Conservation (phyloP, 441 rosid species). For the Erysimum cheiri region DNA sequence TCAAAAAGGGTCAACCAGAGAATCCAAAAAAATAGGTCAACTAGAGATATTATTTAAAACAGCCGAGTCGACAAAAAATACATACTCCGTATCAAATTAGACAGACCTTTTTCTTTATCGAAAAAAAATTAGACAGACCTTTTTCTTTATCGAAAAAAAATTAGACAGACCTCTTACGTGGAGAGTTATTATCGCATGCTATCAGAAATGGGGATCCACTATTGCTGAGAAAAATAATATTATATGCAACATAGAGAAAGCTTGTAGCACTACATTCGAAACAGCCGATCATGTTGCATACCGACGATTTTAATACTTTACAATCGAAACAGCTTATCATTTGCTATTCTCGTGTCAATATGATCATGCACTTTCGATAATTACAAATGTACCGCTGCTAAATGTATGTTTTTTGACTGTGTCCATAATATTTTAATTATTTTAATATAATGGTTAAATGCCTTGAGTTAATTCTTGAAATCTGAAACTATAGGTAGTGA, state of each 20-base stretch:
- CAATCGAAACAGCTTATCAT: not conserved
- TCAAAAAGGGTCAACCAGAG: too few relatives aligned
- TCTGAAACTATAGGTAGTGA: not conserved
- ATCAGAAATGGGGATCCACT: constrained; percentile 12
- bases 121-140: not conserved
- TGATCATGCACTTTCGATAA: not conserved
- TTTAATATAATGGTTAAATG: not conserved
- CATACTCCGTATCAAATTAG: too few relatives aligned
- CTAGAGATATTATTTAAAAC: too few relatives aligned
- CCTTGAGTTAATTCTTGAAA: too few relatives aligned
- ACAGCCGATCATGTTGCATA: not conserved
- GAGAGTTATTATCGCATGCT: not conserved
- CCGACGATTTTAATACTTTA: not conserved
- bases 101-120: too few relatives aligned
- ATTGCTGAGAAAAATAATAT: too few relatives aligned
- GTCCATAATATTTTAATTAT: too few relatives aligned
- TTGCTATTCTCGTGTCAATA: not conserved
- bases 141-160: too few relatives aligned
- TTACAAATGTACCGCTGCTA: not conserved
- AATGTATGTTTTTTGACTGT: not conserved
- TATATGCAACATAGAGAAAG: too few relatives aligned
- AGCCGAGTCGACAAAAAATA: too few relatives aligned
- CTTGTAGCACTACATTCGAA: not conserved
- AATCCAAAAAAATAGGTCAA: too few relatives aligned
- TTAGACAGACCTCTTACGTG: not conserved